phyloP scores from a whole-genome alignment of 169 alveolate species.

The Plasmodium sp. region DNA sequence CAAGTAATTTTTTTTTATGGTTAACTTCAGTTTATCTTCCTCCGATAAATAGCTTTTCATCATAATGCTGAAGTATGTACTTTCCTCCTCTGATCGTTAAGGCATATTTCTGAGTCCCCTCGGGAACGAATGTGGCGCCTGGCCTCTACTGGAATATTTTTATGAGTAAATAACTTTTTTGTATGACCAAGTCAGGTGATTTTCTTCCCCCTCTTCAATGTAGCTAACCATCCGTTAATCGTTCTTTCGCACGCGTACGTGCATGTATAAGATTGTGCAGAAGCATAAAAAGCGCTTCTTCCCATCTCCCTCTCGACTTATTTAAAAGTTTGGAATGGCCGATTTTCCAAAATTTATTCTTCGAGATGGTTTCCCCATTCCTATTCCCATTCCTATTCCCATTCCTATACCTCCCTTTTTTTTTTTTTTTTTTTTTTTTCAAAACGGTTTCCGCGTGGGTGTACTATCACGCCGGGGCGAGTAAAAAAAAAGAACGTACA shows the following conservation, averaged over 20 bases:
- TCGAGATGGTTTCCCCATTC: background rate
- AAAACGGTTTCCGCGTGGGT: background rate
- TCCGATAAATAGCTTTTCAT: constrained; percentile 54
- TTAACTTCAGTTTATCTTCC: constrained; percentile 45
- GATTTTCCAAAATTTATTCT: background rate
- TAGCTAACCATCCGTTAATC: background rate
- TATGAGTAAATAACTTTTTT: background rate
- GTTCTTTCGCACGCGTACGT: background rate
- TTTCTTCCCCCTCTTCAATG: background rate
- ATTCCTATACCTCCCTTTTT: too few species aligned
- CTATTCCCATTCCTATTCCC: background rate
- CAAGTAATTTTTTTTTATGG: constrained; percentile 47
- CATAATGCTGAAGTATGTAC: background rate
- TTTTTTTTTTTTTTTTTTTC: background rate
- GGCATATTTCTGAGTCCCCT: background rate
- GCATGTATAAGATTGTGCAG: background rate
- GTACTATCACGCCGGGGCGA: background rate
- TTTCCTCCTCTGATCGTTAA: background rate
- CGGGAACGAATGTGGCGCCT: background rate
- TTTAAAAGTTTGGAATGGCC: background rate
- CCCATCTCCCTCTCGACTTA: background rate
- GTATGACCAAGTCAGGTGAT: background rate
- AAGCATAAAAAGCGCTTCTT: background rate
- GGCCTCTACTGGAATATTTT: background rate
- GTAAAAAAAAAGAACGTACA: background rate